phyloP scores from a whole-genome alignment of 345 rosid genomes.

The Isatis tinctoria region DNA sequence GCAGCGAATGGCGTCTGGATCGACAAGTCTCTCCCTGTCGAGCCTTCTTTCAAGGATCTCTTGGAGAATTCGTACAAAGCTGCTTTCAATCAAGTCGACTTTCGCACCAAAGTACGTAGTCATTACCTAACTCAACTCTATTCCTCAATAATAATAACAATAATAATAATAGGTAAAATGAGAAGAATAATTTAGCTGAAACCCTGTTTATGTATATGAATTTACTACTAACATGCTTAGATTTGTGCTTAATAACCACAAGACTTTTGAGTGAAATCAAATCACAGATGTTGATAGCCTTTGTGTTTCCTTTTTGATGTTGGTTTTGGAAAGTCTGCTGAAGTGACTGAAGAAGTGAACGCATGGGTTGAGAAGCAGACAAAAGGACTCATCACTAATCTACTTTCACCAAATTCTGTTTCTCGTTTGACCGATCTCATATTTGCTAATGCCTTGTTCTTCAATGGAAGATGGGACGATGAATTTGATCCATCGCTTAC shows the following conservation, averaged over 20 bases:
- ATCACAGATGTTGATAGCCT: background rate
- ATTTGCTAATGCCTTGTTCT: conserved; percentile 23
- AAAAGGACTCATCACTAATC: conserved; percentile 19
- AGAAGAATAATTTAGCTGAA: too few species aligned
- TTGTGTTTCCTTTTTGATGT: too few species aligned
- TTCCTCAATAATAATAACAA: too few species aligned
- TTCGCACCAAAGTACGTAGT: conserved; percentile 68
- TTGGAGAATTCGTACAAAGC: conserved; percentile 50
- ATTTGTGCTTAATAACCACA: too few species aligned
- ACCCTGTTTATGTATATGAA: too few species aligned
- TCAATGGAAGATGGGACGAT: background rate
- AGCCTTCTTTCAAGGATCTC: conserved; percentile 54
- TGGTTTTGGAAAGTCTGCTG: too few species aligned
- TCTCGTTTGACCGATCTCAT: background rate
- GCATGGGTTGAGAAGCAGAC: conserved; percentile 53
- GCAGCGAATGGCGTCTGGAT: conserved; percentile 64
- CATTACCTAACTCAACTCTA: too few species aligned
- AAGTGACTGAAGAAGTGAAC: conserved; percentile 51
- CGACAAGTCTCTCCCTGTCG: conserved; percentile 45
- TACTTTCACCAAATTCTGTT: background rate
- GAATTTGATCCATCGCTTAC: conserved; percentile 4
- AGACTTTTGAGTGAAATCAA: too few species aligned
- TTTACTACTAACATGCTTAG: too few species aligned
- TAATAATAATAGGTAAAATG: too few species aligned
- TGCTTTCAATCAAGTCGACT: conserved; percentile 55